These are phyloP conservation scores for Linnemannia hyalina DNA, from an alignment of 192 early-diverging fungal species.

Conservation along the genomic window DNA sequence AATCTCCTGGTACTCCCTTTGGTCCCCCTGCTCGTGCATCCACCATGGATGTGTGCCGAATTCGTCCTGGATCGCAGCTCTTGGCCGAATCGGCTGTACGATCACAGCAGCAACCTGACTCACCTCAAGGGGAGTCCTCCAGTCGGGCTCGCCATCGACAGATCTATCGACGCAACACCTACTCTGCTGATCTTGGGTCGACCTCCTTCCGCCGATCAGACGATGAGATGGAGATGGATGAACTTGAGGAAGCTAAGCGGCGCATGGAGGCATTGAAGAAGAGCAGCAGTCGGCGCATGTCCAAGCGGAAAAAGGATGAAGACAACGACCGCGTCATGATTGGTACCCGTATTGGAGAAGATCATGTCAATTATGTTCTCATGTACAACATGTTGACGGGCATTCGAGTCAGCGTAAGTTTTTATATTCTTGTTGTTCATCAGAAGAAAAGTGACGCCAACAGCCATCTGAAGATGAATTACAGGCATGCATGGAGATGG, in stretches of 20 bases:
- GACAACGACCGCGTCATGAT: conserved; percentile 59
- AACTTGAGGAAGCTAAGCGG: conserved; percentile 33
- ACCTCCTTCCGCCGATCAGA: conserved; percentile 42
- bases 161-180: conserved; percentile 54
- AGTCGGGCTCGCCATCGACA: conserved; percentile 9
- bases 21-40: conserved; percentile 15
- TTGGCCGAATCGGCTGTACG: background rate
- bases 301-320: conserved; percentile 53
- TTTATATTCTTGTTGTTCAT: background rate
- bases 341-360: conserved; percentile 90
- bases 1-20: background rate
- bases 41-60: conserved; percentile 18
- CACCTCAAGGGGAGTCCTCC: conserved; percentile 8
- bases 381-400: conserved; percentile 99
- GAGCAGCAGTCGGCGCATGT: conserved; percentile 48
- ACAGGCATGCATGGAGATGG: background rate
- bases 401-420: conserved; percentile 85
- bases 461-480: background rate
- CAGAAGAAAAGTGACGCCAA: background rate
- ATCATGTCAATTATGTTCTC: conserved; percentile 92
- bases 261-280: conserved; percentile 29
- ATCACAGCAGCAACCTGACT: background rate
- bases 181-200: conserved; percentile 51
- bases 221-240: conserved; percentile 59
- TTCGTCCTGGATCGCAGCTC: conserved; percentile 17